A percentile compares a stretch with the other conserved stretches of the same genome.
Evolutionary conservation across 352 stramenopile genomes (phyloP).

Genomic region (Phytophthora cactorum): DNA sequence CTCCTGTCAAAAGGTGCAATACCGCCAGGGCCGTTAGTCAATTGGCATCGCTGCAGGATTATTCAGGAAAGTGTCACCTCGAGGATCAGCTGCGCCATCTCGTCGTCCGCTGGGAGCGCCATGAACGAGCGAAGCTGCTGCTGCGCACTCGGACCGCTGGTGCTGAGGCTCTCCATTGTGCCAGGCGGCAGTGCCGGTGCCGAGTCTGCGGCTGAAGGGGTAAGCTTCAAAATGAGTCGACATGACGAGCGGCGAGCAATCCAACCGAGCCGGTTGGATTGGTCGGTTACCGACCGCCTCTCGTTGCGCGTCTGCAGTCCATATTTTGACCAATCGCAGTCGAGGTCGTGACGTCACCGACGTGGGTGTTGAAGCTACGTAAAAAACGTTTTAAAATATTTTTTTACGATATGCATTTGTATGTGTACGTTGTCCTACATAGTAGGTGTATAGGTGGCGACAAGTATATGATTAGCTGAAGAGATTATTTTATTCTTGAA

Average conservation of each 20-base stretch:
- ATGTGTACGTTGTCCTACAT: too few species aligned
- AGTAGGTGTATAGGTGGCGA: too few species aligned
- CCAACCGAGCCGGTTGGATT: background rate
- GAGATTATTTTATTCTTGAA: too few species aligned
- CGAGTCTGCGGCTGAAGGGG: slow-evolving; percentile 5
- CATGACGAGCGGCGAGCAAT: slow-evolving; percentile 31
- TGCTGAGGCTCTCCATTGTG: slow-evolving; percentile 45
- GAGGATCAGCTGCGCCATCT: slow-evolving; percentile 79
- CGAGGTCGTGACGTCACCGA: slow-evolving; percentile 9
- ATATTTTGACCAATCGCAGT: background rate
- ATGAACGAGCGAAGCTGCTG: slow-evolving; percentile 82
- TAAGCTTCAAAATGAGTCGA: slow-evolving; percentile 29
- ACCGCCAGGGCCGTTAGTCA: slow-evolving; percentile 9
- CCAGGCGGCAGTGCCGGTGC: background rate
- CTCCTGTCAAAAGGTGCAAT: slow-evolving; percentile 38
- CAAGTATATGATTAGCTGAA: too few species aligned
- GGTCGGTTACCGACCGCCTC: too few species aligned
- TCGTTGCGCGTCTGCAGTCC: background rate
- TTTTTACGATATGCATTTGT: too few species aligned
- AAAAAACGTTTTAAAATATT: too few species aligned
- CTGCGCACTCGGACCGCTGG: slow-evolving; percentile 45
- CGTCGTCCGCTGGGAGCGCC: slow-evolving; percentile 68
- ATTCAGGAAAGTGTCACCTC: slow-evolving; percentile 42
- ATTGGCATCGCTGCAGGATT: background rate
- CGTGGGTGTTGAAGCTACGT: slow-evolving; percentile 8